Evolutionary conservation across 441 rosid species (phyloP), one percentile per base, ranked within the genome.

Genomic region (Isatis lusitanica): DNA sequence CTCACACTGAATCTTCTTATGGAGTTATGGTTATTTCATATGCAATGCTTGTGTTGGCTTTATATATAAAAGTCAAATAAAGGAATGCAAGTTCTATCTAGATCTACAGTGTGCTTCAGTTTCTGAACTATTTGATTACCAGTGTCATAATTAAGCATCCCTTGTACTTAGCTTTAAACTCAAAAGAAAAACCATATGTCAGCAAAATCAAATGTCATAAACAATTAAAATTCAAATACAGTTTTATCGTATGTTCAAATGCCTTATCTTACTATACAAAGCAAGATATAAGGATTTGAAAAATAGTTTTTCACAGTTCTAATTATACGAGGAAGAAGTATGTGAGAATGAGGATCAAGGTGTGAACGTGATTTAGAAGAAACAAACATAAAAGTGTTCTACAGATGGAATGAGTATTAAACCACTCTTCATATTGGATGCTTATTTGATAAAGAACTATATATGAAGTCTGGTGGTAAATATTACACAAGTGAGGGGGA

Each of bases 21-120:
- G n/a, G n/a, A n/a, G n/a, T n/a, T n/a, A n/a, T 66, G 26, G 0
- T 17, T 3, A 4, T 9, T 21, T 33, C 42, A 0, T 0, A 9
- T 65, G 69, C 6, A 3, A 6, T 5, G 58, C 57, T 48, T 65
- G 6, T 31, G 10, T 3, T 61, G 63, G 80, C 7, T 76, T 76
- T 33, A 40, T 10, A 9, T 76, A 70, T 57, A 0, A 3, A 0
- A 69, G 79, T 12, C 4, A 7, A 0, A 47, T 2, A 5, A 2
- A 4, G 4, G 1, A 4, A 8, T 47, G 58, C 7, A 1, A 2
- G 0, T 5, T 33, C 28, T 0, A 16, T 0, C 33, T 65, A 33
- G 62, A 57, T 18, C 12, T 65, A 5, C 24, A 2, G 4, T 71
- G 76, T 59, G 47, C 72, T 30, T 13, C 17, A 12, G 1, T 51